Base-by-base conservation (phyloP, 1,284 basidiomycete genomes). In the Leccinum fallax region DNA sequence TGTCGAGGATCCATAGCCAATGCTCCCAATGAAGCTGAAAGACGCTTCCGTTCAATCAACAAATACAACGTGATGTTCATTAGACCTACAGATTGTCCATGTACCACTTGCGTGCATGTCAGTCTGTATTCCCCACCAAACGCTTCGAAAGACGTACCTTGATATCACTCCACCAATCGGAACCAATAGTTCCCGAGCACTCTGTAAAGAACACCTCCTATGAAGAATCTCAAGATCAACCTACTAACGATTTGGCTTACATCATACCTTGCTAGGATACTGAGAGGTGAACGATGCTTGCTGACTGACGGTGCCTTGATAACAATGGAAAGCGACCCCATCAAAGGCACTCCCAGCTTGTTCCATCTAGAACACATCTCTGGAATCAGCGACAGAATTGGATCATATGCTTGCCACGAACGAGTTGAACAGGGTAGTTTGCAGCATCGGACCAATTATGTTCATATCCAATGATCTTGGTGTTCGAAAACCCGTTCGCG, bases 111-210 rank as follows among this genome's bases (percentile, higher is more conserved):
- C 34, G 38, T 59, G 57, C 24, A 60, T 52, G 54, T 69, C 57
- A 65, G 56, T 38, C 21, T 40, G 32, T 28, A 26, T 57, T 49
- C 53, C 24, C n/a, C 28, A 24, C 6, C 8, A 2, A 19, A 54
- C 9, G 0, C 26, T 19, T 53, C 30, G 30, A 10, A 56, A 19
- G 53, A 67, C 67, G n/a, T 66, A 85, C 88, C 81, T 90, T 90
- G 73, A 90, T 86, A 66, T 91, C 88, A 60, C 75, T 79, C 89
- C 89, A 92, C 89, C 89, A 92, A 71, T 92, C 88, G n/a, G 82
- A 83, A 28, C 81, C 81, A 54, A 80, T 70, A 5, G 67, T 71
- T n/a, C 83, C 83, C 9, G 81, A 74, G 67, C 84, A 84, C 61
- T 85, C 84, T 4, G 83, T 83, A 65, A 84, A 78, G 74, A 80